Conservation (phyloP, 2,329 filamentous ascomycete genomes). For the Aspergillus nomiae region DNA sequence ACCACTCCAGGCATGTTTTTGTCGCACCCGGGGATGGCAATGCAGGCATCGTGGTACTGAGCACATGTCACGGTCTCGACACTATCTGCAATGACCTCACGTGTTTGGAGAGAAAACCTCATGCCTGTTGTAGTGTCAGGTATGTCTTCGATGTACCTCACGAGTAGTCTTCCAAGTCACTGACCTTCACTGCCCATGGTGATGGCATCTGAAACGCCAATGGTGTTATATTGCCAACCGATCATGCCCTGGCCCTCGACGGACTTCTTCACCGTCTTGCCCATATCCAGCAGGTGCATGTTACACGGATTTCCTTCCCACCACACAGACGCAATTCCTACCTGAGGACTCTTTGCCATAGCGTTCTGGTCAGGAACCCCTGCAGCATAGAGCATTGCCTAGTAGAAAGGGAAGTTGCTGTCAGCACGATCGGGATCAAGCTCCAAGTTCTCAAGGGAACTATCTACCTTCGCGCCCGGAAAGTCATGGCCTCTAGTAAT, state of each 20-base stretch:
- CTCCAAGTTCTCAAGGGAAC: not conserved
- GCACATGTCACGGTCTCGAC: constrained; percentile 92
- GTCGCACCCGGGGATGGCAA: constrained; percentile 90
- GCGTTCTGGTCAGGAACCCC: constrained; percentile 79
- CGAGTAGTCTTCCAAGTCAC: constrained; percentile 19
- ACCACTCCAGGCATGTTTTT: constrained; percentile 97
- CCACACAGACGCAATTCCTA: constrained; percentile 90
- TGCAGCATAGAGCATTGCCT: constrained; percentile 95
- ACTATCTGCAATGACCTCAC: constrained; percentile 91
- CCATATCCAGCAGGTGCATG: constrained; percentile 75
- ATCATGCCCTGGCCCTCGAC: constrained; percentile 83
- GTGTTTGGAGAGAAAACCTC: constrained; percentile 86
- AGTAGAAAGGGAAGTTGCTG: not conserved
- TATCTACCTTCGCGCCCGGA: constrained; percentile 76
- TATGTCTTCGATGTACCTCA: not conserved
- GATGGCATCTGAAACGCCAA: constrained; percentile 87
- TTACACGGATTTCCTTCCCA: constrained; percentile 99
- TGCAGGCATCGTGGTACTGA: constrained; percentile 90
- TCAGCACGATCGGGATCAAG: not conserved
- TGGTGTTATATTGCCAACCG: constrained; percentile 91
- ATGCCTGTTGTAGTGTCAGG: constrained; percentile 64
- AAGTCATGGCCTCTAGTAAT: constrained; percentile 86
- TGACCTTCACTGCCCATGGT: constrained; percentile 91
- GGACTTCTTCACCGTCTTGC: constrained; percentile 80
- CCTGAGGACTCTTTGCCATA: constrained; percentile 89